Base-by-base conservation (phyloP, 345 rosid genomes). In the Isatis tinctoria region DNA sequence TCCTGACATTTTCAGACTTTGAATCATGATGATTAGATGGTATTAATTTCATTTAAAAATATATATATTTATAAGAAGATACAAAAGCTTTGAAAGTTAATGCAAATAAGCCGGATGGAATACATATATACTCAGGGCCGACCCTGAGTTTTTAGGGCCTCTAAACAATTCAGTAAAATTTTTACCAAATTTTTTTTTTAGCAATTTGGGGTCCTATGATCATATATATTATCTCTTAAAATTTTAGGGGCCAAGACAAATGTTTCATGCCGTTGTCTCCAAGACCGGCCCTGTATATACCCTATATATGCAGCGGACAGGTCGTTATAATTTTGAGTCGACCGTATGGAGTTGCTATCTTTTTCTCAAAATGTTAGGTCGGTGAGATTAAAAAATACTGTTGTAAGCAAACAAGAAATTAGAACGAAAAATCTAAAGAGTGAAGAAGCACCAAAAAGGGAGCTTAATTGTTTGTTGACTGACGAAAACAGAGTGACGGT, bases 401-500 rank as follows among this genome's bases (percentile, higher is more conserved):
- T 65, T 33, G 48, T 35, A 67, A 56, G 59, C 67, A 11, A 45
- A 47, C 2, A 58, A 54, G n/a, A 56, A 45, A 45, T 35, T 7
- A 5, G 26, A 39, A 67, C 0, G 28, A 11, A 37, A 64, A 39
- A n/a, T 49, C 14, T 20, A 28, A 68, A 41, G 69, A 32, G 64
- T 49, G 18, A 60, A 41, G 43, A 74, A 57, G 41, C 45, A 66
- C 13, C 52, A 67, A 58, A 36, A 39, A 7, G 48, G 26, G 2
- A 59, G 67, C 32, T 44, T 52, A 24, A 17, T 61, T 52, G 62
- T 18, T 30, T 60, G 79, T 62, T 69, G 79, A 70, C 71, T 22
- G 75, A 76, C 14, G 56, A 58, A 60, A 67, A 74, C 47, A 68
- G 49, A n/a, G 47, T 22, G 53, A 18, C 71, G 75, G 61, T 76